phyloP scores from a whole-genome alignment of 176 grass and related monocot genomes.

The Melocanna baccifera region DNA sequence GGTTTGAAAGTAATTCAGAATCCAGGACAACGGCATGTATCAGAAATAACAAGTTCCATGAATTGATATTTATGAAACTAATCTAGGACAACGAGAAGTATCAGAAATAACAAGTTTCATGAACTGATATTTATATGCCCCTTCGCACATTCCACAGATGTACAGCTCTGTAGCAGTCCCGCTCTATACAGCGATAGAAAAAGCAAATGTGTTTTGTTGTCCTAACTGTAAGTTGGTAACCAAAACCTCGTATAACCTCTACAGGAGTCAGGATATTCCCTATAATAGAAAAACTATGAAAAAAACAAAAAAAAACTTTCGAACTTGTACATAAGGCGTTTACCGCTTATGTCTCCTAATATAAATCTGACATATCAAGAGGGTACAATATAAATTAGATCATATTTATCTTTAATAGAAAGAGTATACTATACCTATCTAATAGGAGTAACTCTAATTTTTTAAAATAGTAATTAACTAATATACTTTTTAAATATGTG shows the following conservation, averaged over 20 bases:
- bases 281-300: neutral
- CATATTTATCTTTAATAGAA: too few relatives aligned
- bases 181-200: neutral
- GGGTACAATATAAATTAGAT: too few relatives aligned
- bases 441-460: too few relatives aligned
- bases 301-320: neutral
- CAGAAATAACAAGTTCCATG: neutral
- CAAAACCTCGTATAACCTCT: neutral
- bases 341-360: too few relatives aligned
- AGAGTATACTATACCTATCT: too few relatives aligned
- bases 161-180: neutral
- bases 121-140: too few relatives aligned
- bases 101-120: too few relatives aligned
- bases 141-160: neutral
- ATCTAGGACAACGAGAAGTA: too few relatives aligned
- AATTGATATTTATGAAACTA: neutral
- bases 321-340: neutral
- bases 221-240: neutral
- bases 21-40: neutral
- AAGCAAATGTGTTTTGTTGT: neutral
- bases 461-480: too few relatives aligned
- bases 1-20: constrained; percentile 24
- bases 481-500: too few relatives aligned
- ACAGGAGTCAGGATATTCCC: neutral
- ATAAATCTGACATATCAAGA: too few relatives aligned